These are phyloP conservation scores for Candida andamanensis DNA, from an alignment of 805 yeast genomes.

Conservation along the genomic window DNA sequence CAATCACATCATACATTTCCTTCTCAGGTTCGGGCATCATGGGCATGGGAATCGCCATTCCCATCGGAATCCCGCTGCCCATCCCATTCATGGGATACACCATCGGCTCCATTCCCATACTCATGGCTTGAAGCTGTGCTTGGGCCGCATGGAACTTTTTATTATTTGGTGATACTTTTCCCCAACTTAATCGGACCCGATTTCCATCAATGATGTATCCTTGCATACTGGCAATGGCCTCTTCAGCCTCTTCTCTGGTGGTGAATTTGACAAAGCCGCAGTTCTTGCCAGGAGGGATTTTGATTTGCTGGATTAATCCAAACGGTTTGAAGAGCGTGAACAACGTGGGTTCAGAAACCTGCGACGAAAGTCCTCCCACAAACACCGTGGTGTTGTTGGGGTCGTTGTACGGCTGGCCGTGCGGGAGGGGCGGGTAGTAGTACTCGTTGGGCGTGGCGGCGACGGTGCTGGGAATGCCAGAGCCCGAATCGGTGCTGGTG, in stretches of 20 bases:
- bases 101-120: too few species aligned
- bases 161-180: conserved; percentile 44
- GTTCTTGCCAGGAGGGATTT: conserved; percentile 75
- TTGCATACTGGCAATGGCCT: conserved; percentile 82
- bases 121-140: conserved; percentile 32
- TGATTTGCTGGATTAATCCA: conserved; percentile 65
- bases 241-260: conserved; percentile 76
- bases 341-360: conserved; percentile 57
- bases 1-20: too few species aligned
- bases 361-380: conserved; percentile 69
- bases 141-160: conserved; percentile 30
- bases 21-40: too few species aligned
- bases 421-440: conserved; percentile 1
- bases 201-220: conserved; percentile 85
- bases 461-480: neutral
- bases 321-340: conserved; percentile 63
- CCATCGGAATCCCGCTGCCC: too few species aligned
- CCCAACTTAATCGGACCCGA: conserved; percentile 84
- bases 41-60: too few species aligned
- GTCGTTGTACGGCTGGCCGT: conserved; percentile 36
- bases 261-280: conserved; percentile 87
- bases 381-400: conserved; percentile 72
- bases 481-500: neutral
- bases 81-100: too few species aligned
- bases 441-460: neutral